phyloP scores from a whole-genome alignment of 805 yeast genomes.

The Barnettozyma populi region DNA sequence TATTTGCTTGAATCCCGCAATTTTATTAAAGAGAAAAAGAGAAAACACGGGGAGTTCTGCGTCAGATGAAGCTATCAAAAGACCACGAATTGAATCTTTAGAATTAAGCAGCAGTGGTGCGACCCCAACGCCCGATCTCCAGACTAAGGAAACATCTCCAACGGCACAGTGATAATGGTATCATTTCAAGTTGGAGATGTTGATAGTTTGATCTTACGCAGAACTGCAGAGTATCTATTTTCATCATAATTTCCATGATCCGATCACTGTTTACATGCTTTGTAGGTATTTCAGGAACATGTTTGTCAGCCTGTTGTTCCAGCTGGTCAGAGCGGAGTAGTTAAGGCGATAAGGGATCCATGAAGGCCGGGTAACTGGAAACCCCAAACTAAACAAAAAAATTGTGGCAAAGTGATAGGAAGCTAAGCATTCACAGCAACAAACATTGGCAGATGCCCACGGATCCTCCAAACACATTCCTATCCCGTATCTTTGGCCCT shows the following conservation, averaged over 20 bases:
- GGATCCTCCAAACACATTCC: constrained; percentile 42
- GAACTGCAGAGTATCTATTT: too few relatives aligned
- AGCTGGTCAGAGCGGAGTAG: background rate
- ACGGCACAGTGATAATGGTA: background rate
- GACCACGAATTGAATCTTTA: constrained; percentile 18
- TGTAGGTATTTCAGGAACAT: background rate
- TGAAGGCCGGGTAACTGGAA: background rate
- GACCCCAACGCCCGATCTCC: background rate
- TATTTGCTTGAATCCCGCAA: constrained; percentile 54
- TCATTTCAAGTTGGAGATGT: too few relatives aligned
- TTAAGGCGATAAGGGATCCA: background rate
- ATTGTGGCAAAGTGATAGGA: background rate
- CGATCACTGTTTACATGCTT: too few relatives aligned
- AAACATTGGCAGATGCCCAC: constrained; percentile 10
- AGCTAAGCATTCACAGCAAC: background rate
- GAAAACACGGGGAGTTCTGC: constrained; percentile 21
- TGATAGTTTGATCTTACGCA: too few relatives aligned
- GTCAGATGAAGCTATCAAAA: constrained; percentile 24
- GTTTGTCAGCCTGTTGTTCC: background rate
- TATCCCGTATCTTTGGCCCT: constrained; percentile 58
- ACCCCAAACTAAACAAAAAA: background rate
- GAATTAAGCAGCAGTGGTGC: constrained; percentile 1
- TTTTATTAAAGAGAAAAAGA: constrained; percentile 42
- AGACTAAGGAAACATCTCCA: background rate
- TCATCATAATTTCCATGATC: too few relatives aligned